These are phyloP conservation scores for Elsinoe batatas DNA, from an alignment of 2,329 filamentous ascomycete genomes.

Conservation along the genomic window DNA sequence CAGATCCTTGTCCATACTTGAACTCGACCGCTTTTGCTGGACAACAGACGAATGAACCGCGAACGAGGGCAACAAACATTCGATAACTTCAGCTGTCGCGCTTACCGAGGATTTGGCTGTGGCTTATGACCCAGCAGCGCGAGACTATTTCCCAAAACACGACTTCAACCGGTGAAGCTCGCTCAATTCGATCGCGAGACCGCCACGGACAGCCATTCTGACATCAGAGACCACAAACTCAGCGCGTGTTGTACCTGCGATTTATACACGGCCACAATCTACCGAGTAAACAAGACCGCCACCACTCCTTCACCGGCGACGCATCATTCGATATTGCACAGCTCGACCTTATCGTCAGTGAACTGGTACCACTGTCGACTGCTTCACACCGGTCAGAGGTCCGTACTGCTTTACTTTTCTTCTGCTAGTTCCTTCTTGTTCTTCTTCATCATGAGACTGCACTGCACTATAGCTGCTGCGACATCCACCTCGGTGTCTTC, in stretches of 20 bases:
- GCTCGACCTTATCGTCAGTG: background rate
- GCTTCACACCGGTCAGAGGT: background rate
- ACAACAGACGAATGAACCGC: background rate
- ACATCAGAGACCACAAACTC: background rate
- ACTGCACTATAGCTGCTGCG: constrained; percentile 1
- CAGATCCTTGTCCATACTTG: background rate
- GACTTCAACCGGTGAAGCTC: background rate
- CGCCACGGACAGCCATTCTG: background rate
- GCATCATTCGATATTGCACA: background rate
- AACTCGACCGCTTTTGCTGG: background rate
- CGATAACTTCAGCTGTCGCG: background rate
- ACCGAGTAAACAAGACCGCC: background rate
- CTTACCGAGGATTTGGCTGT: background rate
- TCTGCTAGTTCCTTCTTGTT: background rate
- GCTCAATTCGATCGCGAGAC: background rate
- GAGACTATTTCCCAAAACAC: background rate
- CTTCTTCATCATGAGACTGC: background rate
- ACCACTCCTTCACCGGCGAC: background rate
- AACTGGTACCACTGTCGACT: background rate
- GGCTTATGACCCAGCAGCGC: background rate
- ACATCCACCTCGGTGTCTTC: background rate
- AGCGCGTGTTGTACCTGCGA: background rate
- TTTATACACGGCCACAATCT: background rate
- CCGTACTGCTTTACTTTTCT: background rate
- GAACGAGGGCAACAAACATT: background rate